Evolutionary conservation across 1,284 basidiomycete genomes (phyloP), one percentile per base, ranked within the genome.

Genomic region (Amylostereum areolatum): DNA sequence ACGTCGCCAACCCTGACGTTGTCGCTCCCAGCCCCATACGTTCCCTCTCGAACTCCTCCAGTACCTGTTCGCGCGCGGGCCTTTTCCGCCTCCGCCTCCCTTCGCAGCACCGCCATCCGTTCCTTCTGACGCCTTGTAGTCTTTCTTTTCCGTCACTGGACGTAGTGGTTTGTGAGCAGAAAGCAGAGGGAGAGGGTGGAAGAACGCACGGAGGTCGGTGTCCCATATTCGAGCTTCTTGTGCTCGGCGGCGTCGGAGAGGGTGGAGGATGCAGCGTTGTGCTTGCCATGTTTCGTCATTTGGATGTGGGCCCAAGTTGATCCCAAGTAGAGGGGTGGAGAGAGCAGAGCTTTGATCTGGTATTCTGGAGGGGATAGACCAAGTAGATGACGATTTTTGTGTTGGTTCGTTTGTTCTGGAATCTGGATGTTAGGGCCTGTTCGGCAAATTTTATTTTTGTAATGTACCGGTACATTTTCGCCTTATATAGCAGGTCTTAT

Each of bases 241-340:
- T 88, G 85, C 63, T 92, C 90, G 3, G 87, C 88, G 59, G 92
- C 90, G n/a, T n/a, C n/a, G 25, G 88, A 90, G 66, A 92, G 92
- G 51, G 87, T 82, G 1, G 87, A 89, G 9, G 86, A 89, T 6
- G 86, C 85, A 3, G 90, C 92, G 62, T 92, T 92, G 66, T 91
- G 92, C 68, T 90, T 91, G 74, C 84, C 87, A 63, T 92, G 89
- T 67, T 90, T 90, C 46, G 88, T 89, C 88, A 91, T 91, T n/a
- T n/a, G n/a, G n/a, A n/a, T n/a, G n/a, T n/a, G n/a, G n/a, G n/a
- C n/a, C n/a, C n/a, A n/a, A n/a, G n/a, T n/a, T n/a, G n/a, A n/a
- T n/a, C n/a, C n/a, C n/a, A n/a, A n/a, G n/a, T n/a, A n/a, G n/a
- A n/a, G n/a, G n/a, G n/a, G n/a, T n/a, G n/a, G n/a, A n/a, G n/a